Conservation (phyloP, 1,284 basidiomycete genomes). For the Microbotryum saponariae region DNA sequence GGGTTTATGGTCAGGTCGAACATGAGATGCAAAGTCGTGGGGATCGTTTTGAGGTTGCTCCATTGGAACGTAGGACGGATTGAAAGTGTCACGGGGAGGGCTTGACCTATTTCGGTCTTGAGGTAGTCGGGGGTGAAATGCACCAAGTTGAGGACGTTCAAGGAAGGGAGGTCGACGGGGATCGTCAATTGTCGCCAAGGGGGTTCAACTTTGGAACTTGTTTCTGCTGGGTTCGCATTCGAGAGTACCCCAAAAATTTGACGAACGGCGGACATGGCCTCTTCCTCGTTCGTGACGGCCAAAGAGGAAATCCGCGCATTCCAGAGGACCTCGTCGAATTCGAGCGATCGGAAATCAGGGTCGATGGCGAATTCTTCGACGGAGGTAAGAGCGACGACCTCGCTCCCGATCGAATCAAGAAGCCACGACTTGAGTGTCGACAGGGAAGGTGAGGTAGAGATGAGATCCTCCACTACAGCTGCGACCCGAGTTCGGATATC, state of each 20-base stretch:
- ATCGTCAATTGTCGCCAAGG: slow-evolving; percentile 63
- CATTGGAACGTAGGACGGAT: slow-evolving; percentile 67
- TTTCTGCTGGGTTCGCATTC: background rate
- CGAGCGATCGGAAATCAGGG: slow-evolving; percentile 49
- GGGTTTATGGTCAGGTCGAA: slow-evolving; percentile 65
- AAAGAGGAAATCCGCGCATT: background rate
- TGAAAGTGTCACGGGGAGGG: slow-evolving; percentile 56
- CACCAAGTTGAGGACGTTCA: slow-evolving; percentile 51
- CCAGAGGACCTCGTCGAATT: slow-evolving; percentile 11
- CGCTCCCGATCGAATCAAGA: slow-evolving; percentile 44
- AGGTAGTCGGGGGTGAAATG: slow-evolving; percentile 9
- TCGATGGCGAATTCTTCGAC: slow-evolving; percentile 43
- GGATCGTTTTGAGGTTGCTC: slow-evolving; percentile 35
- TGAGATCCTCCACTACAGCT: background rate
- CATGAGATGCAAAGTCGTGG: slow-evolving; percentile 44
- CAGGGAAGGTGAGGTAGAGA: background rate
- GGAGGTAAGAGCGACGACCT: background rate
- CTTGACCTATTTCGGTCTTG: slow-evolving; percentile 61
- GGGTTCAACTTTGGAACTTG: slow-evolving; percentile 13
- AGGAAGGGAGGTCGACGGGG: slow-evolving; percentile 70
- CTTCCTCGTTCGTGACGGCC: background rate
- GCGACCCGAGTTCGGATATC: slow-evolving; percentile 11
- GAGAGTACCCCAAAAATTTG: slow-evolving; percentile 38
- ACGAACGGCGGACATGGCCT: slow-evolving; percentile 40
- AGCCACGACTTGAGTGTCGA: slow-evolving; percentile 14